Conservation (phyloP, 495 filamentous ascomycete genomes). For the Aspergillus bertholletiae region DNA sequence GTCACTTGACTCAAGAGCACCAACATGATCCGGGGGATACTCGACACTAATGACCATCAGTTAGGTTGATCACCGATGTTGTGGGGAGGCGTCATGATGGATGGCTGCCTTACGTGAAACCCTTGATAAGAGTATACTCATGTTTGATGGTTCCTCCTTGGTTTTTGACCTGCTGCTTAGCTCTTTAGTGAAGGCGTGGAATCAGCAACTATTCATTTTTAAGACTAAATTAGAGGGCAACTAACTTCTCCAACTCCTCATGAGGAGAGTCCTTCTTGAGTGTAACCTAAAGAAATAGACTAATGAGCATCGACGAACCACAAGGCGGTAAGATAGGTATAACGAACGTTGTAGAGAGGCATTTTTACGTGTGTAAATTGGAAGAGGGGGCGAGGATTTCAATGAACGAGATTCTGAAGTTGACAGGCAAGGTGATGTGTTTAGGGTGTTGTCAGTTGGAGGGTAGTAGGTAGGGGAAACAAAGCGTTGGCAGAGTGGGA, state of each 20-base stretch:
- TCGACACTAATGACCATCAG: conserved; percentile 57
- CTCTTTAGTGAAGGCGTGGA: conserved; percentile 37
- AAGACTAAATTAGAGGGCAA: not conserved
- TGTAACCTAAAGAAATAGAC: conserved; percentile 58
- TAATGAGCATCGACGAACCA: conserved; percentile 1
- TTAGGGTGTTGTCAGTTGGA: not conserved
- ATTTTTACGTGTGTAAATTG: conserved; percentile 38
- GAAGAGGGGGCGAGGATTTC: not conserved
- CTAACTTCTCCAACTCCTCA: conserved; percentile 63
- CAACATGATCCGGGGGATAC: conserved; percentile 62
- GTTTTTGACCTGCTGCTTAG: conserved; percentile 64
- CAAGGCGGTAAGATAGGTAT: not conserved
- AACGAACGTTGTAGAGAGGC: conserved; percentile 69
- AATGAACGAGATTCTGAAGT: not conserved
- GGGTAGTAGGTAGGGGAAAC: conserved; percentile 1
- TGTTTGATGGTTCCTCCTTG: conserved; percentile 79
- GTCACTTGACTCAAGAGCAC: conserved; percentile 58
- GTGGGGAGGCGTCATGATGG: not conserved
- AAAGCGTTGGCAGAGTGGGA: not conserved
- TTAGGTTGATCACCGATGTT: not conserved
- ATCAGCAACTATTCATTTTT: conserved; percentile 5
- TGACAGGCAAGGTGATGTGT: not conserved
- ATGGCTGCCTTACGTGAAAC: conserved; percentile 72
- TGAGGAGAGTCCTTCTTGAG: conserved; percentile 61
- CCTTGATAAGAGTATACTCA: conserved; percentile 82